Evolutionary conservation across 2,329 filamentous ascomycete genomes (phyloP).

Genomic region (Botryotinia calthae): DNA sequence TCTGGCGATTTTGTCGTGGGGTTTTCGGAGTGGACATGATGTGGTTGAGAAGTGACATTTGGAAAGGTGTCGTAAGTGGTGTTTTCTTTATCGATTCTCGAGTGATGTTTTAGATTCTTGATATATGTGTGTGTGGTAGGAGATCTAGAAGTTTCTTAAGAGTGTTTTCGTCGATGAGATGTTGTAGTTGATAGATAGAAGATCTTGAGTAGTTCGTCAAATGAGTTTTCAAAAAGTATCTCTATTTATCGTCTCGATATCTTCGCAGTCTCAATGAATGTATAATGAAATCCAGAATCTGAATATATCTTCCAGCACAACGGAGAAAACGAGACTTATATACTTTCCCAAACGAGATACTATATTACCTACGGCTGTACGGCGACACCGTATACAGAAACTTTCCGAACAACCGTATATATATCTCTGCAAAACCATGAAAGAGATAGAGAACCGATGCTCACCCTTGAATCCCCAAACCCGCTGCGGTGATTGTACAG

Average conservation of each 20-base stretch:
- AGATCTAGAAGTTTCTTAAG: constrained; percentile 1
- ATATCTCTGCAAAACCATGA: neutral
- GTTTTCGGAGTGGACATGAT: neutral
- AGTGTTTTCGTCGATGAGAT: neutral
- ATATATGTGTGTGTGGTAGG: neutral
- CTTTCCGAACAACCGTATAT: neutral
- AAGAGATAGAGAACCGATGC: neutral
- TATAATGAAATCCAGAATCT: neutral
- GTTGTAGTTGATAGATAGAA: neutral
- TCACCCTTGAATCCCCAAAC: neutral
- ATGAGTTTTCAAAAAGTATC: neutral
- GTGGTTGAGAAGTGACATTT: neutral
- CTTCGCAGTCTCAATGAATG: neutral
- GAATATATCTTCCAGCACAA: neutral
- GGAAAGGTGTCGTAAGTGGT: neutral
- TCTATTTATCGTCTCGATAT: neutral
- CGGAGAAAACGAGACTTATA: neutral
- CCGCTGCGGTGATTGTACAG: neutral
- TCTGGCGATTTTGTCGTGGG: neutral
- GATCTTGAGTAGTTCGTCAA: neutral
- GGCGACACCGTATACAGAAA: neutral
- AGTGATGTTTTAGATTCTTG: neutral
- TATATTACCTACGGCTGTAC: neutral
- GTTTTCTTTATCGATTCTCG: neutral
- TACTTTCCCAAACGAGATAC: neutral